Evolutionary conservation across 495 filamentous ascomycete genomes (phyloP).

Genomic region (Hyaloscypha variabilis): DNA sequence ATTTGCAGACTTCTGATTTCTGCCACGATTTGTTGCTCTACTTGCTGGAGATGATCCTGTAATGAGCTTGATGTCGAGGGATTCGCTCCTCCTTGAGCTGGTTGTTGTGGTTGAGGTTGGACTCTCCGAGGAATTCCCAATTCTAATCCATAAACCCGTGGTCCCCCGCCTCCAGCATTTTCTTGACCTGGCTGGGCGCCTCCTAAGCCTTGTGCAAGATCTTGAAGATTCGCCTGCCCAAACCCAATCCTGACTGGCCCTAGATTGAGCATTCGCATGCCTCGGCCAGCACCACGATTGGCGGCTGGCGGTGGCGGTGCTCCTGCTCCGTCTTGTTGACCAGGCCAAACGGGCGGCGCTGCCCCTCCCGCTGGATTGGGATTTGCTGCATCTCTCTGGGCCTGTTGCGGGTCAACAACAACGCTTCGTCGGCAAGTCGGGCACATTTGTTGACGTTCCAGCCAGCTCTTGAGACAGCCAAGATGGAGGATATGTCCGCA

Average conservation of each 20-base stretch:
- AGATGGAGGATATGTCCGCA: constrained; percentile 96
- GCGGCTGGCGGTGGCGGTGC: constrained; percentile 29
- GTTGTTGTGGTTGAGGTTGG: constrained; percentile 15
- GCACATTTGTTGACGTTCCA: constrained; percentile 97
- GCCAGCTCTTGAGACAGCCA: constrained; percentile 91
- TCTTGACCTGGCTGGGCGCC: constrained; percentile 20
- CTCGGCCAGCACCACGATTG: constrained; percentile 34
- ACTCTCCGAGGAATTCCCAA: constrained; percentile 31
- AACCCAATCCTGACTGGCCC: constrained; percentile 62
- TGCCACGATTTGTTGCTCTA: constrained; percentile 67
- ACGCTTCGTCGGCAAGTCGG: constrained; percentile 92
- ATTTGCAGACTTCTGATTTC: constrained; percentile 60
- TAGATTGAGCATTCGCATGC: constrained; percentile 59
- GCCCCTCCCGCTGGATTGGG: constrained; percentile 35
- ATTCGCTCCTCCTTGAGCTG: constrained; percentile 30
- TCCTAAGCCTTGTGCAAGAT: constrained; percentile 28
- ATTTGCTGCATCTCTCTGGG: constrained; percentile 33
- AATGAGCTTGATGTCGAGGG: constrained; percentile 35
- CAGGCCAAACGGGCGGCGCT: constrained; percentile 27
- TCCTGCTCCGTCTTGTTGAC: constrained; percentile 30
- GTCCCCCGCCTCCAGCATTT: constrained; percentile 12
- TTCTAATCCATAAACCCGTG: constrained; percentile 31
- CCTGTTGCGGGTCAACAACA: constrained; percentile 38
- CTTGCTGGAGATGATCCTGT: constrained; percentile 58
- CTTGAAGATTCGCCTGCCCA: constrained; percentile 42